These are phyloP conservation scores for Tranzscheliella williamsii DNA, from an alignment of 1,284 basidiomycete genomes.

Conservation along the genomic window DNA sequence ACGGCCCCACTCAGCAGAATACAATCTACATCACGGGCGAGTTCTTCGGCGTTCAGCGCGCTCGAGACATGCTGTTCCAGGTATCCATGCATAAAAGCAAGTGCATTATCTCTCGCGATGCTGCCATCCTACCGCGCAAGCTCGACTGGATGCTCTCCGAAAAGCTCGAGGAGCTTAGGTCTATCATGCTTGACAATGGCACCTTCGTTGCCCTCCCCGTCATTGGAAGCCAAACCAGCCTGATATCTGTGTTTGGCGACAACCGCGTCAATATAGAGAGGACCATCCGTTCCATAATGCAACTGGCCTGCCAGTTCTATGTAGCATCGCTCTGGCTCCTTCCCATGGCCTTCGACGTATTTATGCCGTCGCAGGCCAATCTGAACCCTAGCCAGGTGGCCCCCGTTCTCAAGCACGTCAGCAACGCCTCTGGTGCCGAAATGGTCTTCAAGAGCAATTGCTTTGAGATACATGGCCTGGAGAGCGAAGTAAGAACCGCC, in stretches of 20 bases:
- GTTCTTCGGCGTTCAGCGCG: slow-evolving; percentile 92
- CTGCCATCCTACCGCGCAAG: slow-evolving; percentile 90
- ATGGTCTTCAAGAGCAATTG: slow-evolving; percentile 96
- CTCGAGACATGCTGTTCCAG: slow-evolving; percentile 90
- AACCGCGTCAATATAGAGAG: slow-evolving; percentile 92
- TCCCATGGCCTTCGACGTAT: slow-evolving; percentile 87
- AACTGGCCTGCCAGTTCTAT: slow-evolving; percentile 91
- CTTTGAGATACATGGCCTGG: slow-evolving; percentile 96
- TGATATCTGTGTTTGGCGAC: slow-evolving; percentile 93
- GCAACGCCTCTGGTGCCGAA: slow-evolving; percentile 84
- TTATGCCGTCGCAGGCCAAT: slow-evolving; percentile 75
- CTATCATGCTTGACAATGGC: slow-evolving; percentile 92
- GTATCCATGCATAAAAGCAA: slow-evolving; percentile 88
- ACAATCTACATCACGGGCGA: slow-evolving; percentile 96
- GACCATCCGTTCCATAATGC: slow-evolving; percentile 93
- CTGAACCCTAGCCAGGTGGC: slow-evolving; percentile 84
- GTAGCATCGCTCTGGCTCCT: slow-evolving; percentile 94
- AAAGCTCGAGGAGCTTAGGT: slow-evolving; percentile 83
- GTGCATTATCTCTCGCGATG: slow-evolving; percentile 85
- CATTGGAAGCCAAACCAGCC: slow-evolving; percentile 83
- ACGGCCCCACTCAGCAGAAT: slow-evolving; percentile 67
- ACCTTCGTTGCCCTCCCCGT: slow-evolving; percentile 93
- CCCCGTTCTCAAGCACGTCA: slow-evolving; percentile 81
- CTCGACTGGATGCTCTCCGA: slow-evolving; percentile 97
- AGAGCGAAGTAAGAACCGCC: slow-evolving; percentile 84